phyloP scores from a whole-genome alignment of 306 rosid species.

The Casuarina cunninghamiana region DNA sequence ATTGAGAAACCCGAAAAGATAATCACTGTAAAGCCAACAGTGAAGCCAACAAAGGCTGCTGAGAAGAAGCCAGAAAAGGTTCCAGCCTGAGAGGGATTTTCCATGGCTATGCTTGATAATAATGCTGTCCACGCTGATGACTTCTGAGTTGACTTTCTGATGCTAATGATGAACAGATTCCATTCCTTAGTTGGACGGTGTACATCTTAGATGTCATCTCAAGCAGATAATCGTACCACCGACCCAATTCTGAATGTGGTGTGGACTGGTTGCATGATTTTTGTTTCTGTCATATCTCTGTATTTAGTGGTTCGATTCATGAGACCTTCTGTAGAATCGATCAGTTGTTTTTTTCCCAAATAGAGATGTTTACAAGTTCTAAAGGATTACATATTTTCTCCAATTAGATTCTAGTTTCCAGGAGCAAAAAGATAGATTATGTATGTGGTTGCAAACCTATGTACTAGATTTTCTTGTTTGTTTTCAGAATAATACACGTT shows the following conservation, averaged over 20 bases:
- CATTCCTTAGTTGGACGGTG: conserved; percentile 13
- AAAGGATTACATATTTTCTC: too few species aligned
- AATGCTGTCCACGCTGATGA: conserved; percentile 12
- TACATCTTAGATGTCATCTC: conserved; percentile 24
- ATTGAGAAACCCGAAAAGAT: conserved; percentile 56
- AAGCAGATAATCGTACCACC: conserved; percentile 12
- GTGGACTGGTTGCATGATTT: conserved; percentile 1
- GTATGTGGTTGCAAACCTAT: background rate
- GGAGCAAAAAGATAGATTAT: background rate
- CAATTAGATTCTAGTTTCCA: background rate
- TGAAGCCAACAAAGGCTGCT: conserved; percentile 55
- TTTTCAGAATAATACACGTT: background rate
- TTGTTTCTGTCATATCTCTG: background rate
- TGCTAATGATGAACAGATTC: conserved; percentile 15
- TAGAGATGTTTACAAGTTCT: too few species aligned
- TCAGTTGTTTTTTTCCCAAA: too few species aligned
- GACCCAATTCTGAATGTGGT: background rate
- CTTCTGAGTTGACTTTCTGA: conserved; percentile 1
- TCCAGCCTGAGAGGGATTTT: conserved; percentile 42
- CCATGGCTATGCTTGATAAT: background rate
- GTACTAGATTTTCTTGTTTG: background rate
- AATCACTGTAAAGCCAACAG: conserved; percentile 47
- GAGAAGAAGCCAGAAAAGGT: conserved; percentile 64
- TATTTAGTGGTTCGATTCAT: too few species aligned
- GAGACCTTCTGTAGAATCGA: too few species aligned